phyloP scores from a whole-genome alignment of 2,329 filamentous ascomycete species.

The Cladophialophora chaetospira region DNA sequence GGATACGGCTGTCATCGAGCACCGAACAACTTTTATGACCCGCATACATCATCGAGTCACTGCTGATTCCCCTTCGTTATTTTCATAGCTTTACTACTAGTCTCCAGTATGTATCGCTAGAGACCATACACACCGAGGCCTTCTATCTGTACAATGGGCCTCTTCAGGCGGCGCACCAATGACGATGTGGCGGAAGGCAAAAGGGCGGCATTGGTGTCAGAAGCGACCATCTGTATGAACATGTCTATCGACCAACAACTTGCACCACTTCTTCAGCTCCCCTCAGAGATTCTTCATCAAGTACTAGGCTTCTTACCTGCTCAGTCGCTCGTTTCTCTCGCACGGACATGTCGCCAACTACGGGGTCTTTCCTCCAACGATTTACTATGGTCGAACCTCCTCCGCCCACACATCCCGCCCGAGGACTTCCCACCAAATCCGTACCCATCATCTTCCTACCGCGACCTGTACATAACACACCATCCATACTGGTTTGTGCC shows the following conservation, averaged over 20 bases:
- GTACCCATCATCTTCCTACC: slow-evolving; percentile 63
- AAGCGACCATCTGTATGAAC: neutral
- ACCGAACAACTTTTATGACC: too few species aligned
- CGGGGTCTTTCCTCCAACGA: slow-evolving; percentile 65
- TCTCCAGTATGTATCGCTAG: neutral
- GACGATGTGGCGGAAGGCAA: neutral
- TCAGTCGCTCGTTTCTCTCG: slow-evolving; percentile 62
- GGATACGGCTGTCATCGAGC: neutral
- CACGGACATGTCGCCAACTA: slow-evolving; percentile 64
- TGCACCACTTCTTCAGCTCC: slow-evolving; percentile 51
- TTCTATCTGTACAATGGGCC: slow-evolving; percentile 13
- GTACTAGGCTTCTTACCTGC: slow-evolving; percentile 69
- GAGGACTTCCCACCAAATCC: slow-evolving; percentile 52
- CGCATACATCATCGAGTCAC: too few species aligned
- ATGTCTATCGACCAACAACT: slow-evolving; percentile 22
- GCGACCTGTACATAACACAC: slow-evolving; percentile 71
- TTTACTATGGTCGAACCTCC: slow-evolving; percentile 68
- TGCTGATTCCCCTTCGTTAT: too few species aligned
- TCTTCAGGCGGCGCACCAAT: slow-evolving; percentile 7
- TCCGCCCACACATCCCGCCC: slow-evolving; percentile 68
- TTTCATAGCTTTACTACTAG: too few species aligned
- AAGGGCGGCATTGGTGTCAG: neutral
- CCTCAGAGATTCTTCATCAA: slow-evolving; percentile 72
- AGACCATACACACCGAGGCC: neutral
- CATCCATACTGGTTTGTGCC: slow-evolving; percentile 84